Base-by-base conservation (phyloP, 805 yeast genomes). In the Wickerhamomyces kurtzmanii region DNA sequence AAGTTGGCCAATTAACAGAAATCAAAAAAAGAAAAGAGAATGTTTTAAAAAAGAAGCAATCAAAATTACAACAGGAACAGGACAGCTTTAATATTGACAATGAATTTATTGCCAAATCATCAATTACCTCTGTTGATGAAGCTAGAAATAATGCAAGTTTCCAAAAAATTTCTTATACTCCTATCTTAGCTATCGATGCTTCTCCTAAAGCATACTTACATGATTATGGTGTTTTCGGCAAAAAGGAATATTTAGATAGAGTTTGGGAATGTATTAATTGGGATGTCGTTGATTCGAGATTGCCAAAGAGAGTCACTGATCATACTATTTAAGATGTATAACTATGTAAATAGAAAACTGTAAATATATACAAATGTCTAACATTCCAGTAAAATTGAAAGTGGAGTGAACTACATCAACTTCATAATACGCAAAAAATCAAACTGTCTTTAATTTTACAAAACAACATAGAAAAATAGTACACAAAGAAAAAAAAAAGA, bases 221-320 rank as follows among this genome's bases (percentile, higher is more conserved):
- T 34, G 91, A 82, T 53, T 82, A 79, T 43, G 93, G 93, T 30
- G 81, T 78, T 9, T 78, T 65, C 48, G 91, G 91, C 28, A 78
- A 75, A 51, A 61, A 63, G 22, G 57, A 59, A 26, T 82, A 79
- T 47, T 56, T 82, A 43, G 65, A 73, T 34, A 74, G 75, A 37
- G 62, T 70, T 23, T 77, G 86, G 80, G 68, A 74, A 33, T 65
- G 78, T 40, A 69, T 79, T 31, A 73, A 80, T 51, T 82, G 93
- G 93, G 66, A 69, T 28, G 62, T 69, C 17, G 71, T 79, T 19
- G 68, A 67, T 61, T 64, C 44, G 49, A 69, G 64, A 38, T 34
- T 57, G 19, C 62, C 62, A 15, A 34, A 30, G 13, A 31, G 68
- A 67, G 49, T 25, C 15, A n/a, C n/a, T n/a, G n/a, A n/a, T n/a